Base-by-base conservation (phyloP, 306 rosid species). In the Cotoneaster glaucophyllus region DNA sequence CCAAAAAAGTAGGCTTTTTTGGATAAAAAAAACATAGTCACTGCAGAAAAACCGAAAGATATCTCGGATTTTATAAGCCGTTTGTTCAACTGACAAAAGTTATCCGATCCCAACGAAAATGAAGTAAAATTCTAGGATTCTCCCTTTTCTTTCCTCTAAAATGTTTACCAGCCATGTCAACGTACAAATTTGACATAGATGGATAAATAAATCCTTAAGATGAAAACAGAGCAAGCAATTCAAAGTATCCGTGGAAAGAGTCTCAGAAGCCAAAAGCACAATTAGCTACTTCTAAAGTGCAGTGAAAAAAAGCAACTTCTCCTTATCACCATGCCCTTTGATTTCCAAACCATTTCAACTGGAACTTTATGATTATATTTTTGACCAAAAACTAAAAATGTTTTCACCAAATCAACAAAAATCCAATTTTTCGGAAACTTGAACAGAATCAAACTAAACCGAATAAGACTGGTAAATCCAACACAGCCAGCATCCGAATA, bases 21-120 rank as follows among this genome's bases (percentile, higher is more conserved):
- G 41, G 50, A 63, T 58, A 72, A 48, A 74, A 74, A 66, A 54
- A 58, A 28, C 57, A 11, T 52, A 29, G 18, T 32, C 18, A 34
- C 58, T 22, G 62, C 57, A 67, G 65, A 61, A 44, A 72, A 84
- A 45, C 74, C 75, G 57, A 63, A 76, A 67, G 67, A 70, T 54
- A 63, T 67, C 50, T 54, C 66, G 75, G 74, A 76, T 71, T 64
- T 59, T 32, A 31, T 24, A 68, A 80, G 67, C 70, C 68, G 64
- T 34, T 72, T 73, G 74, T 56, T 56, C 24, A 79, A 69, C 67
- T 56, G 31, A 26, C 14, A 41, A 48, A 56, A 73, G 56, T 18
- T 72, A 66, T 69, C 69, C 71, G 45, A 65, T 70, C 70, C 72
- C 50, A 15, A 6, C 37, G 57, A 71, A 70, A 64, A 61, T 64